Evolutionary conservation across 192 early-diverging fungal genomes (phyloP).

Genomic region (Borealophlyctis nickersoniae): DNA sequence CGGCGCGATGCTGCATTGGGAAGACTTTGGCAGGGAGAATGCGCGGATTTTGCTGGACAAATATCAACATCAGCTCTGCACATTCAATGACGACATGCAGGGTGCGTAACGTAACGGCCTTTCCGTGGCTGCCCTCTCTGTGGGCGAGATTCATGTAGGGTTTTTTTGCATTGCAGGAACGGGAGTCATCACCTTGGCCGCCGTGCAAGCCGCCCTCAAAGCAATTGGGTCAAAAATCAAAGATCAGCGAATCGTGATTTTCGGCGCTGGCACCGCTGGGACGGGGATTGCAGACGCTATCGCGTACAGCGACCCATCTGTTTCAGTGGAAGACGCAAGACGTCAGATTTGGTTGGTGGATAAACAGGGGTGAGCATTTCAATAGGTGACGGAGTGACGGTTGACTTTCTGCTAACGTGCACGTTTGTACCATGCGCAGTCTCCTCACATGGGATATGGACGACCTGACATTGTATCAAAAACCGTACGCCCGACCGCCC

Average conservation of each 20-base stretch:
- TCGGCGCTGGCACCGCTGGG: slow-evolving; percentile 91
- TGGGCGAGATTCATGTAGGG: not conserved
- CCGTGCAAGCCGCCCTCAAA: slow-evolving; percentile 76
- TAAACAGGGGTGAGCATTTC: no score
- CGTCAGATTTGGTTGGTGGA: slow-evolving; percentile 83
- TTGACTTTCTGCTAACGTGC: no score
- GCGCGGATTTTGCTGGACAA: slow-evolving; percentile 81
- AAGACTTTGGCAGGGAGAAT: slow-evolving; percentile 93
- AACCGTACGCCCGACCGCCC: slow-evolving; percentile 23
- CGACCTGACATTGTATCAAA: slow-evolving; percentile 56
- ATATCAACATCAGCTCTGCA: slow-evolving; percentile 72
- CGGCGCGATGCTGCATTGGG: slow-evolving; percentile 97
- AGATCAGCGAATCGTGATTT: slow-evolving; percentile 87
- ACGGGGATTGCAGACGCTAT: slow-evolving; percentile 80
- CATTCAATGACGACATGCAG: slow-evolving; percentile 96
- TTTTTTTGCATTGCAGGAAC: slow-evolving; percentile 53
- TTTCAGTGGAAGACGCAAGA: slow-evolving; percentile 62
- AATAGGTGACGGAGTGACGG: no score
- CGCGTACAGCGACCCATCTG: not conserved
- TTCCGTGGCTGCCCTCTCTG: not conserved
- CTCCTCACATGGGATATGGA: slow-evolving; percentile 85
- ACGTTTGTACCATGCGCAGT: no score
- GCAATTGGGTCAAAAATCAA: slow-evolving; percentile 61
- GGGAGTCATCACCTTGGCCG: slow-evolving; percentile 89
- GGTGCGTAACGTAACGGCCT: slow-evolving; percentile 3